Percentiles rank a stretch among this genome's conserved stretches.
These are phyloP conservation scores for Spathaspora boniae DNA, from an alignment of 805 yeast species.

Conservation along the genomic window DNA sequence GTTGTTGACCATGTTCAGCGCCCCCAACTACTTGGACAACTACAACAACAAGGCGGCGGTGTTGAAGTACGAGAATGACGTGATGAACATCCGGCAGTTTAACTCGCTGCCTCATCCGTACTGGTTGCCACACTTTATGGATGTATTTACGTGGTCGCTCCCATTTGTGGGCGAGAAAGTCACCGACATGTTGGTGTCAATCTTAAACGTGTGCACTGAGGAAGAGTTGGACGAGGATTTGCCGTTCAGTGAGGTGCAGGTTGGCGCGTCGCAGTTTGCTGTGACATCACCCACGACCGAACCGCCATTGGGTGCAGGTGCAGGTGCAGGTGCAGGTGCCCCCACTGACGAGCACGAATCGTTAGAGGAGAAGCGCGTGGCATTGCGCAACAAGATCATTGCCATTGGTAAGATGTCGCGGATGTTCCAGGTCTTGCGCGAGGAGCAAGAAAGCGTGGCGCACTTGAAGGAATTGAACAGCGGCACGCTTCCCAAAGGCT, in stretches of 20 bases:
- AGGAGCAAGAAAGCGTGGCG: constrained; percentile 82
- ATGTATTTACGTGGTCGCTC: constrained; percentile 94
- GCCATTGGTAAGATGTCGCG: constrained; percentile 96
- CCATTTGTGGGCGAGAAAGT: constrained; percentile 97
- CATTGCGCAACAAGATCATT: constrained; percentile 79
- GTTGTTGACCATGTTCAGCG: constrained; percentile 85
- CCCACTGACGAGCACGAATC: constrained; percentile 20
- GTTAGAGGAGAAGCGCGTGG: constrained; percentile 39
- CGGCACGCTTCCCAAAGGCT: constrained; percentile 82
- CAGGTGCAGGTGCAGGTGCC: constrained; percentile 8
- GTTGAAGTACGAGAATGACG: constrained; percentile 83
- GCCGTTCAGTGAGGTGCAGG: constrained; percentile 41
- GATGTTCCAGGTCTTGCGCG: constrained; percentile 84
- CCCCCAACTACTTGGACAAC: constrained; percentile 90
- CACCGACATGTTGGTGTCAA: constrained; percentile 86
- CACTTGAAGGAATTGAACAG: constrained; percentile 70
- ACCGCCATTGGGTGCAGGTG: constrained; percentile 12
- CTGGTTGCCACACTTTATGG: constrained; percentile 96
- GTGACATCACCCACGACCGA: constrained; percentile 13
- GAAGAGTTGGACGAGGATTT: constrained; percentile 85
- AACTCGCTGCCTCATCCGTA: constrained; percentile 93
- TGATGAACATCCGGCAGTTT: constrained; percentile 94
- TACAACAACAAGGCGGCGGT: constrained; percentile 96
- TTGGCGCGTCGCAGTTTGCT: constrained; percentile 1
- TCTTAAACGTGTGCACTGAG: constrained; percentile 90